Conservation (phyloP, 495 filamentous ascomycete species). For the Podospora pseudoanserina region DNA sequence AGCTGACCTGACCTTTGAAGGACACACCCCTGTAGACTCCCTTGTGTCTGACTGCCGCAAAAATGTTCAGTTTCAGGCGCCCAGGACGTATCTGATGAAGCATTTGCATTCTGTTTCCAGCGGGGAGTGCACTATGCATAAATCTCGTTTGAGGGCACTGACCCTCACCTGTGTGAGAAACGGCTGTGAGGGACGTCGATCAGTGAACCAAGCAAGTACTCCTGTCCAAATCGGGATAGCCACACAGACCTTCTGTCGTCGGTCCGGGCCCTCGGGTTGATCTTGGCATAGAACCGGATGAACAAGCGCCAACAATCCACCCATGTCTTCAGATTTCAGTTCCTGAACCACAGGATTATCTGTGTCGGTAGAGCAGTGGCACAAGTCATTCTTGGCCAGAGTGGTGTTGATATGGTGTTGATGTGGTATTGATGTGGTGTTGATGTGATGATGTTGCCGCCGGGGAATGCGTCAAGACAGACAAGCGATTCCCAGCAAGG, state of each 20-base stretch:
- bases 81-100: background rate
- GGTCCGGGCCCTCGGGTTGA: conserved; percentile 19
- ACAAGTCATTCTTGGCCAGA: background rate
- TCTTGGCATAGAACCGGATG: conserved; percentile 13
- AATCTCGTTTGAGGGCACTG: conserved; percentile 21
- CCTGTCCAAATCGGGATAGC: conserved; percentile 28
- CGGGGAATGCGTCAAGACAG: background rate
- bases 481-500: background rate
- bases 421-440: background rate
- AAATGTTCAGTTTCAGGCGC: background rate
- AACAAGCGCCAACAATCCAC: background rate
- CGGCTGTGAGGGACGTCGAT: conserved; percentile 24
- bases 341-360: background rate
- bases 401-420: background rate
- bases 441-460: background rate
- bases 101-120: background rate
- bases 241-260: conserved; percentile 17
- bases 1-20: conserved; percentile 2
- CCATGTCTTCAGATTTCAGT: background rate
- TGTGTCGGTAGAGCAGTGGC: background rate
- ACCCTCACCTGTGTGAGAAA: conserved; percentile 20
- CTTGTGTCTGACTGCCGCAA: background rate
- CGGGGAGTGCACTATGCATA: conserved; percentile 13
- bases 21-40: background rate
- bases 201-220: conserved; percentile 24